phyloP scores from a whole-genome alignment of 2,329 filamentous ascomycete species.

The Lasiodiplodia citricola region DNA sequence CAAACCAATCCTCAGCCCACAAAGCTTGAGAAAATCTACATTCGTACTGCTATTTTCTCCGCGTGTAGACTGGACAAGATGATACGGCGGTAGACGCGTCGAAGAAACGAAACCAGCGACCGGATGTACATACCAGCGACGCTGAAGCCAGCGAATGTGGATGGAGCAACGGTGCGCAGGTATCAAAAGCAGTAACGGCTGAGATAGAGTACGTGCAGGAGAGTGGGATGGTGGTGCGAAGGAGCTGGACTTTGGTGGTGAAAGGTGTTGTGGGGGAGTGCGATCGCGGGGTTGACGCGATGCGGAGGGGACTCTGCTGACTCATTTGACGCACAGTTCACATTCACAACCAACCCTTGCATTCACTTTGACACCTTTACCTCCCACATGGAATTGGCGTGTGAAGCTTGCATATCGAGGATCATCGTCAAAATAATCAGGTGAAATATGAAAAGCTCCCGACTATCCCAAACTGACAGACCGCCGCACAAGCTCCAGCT shows the following conservation, averaged over 20 bases:
- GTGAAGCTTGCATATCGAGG: background rate
- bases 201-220: background rate
- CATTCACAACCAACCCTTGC: too few species aligned
- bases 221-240: background rate
- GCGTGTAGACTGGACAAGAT: background rate
- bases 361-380: background rate
- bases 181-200: background rate
- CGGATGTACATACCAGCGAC: background rate
- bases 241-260: background rate
- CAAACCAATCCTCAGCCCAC: background rate
- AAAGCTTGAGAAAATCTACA: background rate
- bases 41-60: constrained; percentile 1
- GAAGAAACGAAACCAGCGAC: background rate
- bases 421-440: background rate
- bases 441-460: too few species aligned
- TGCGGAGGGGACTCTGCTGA: background rate
- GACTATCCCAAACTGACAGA: background rate
- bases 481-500: background rate
- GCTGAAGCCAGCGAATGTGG: background rate
- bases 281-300: background rate
- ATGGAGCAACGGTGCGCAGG: background rate
- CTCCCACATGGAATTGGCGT: background rate
- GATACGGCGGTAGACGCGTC: background rate
- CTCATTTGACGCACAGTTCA: background rate
- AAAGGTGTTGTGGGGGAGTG: background rate